Conservation (phyloP, 73 alveolate species). For the Stentor roeselii region DNA sequence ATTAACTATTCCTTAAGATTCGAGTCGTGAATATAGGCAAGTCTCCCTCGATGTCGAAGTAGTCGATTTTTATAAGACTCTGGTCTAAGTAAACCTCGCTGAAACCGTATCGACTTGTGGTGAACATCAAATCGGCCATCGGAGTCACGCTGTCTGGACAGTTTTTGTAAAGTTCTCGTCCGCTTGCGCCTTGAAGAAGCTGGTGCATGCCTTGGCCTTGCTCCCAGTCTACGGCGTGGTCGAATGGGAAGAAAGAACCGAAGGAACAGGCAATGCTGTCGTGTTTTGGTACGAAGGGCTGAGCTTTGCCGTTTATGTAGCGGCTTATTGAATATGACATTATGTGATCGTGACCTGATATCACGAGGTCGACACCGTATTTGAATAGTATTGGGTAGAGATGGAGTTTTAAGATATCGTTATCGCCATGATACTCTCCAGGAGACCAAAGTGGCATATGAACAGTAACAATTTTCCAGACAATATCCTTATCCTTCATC, state of each 20-base stretch:
- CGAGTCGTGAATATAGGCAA: neutral
- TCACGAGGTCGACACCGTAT: neutral
- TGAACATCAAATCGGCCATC: constrained; percentile 7
- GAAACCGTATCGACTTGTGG: neutral
- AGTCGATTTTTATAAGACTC: neutral
- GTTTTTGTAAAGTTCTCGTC: neutral
- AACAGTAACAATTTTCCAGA: neutral
- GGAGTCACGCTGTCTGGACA: constrained; percentile 15
- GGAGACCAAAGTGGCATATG: constrained; percentile 28
- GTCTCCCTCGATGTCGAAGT: neutral
- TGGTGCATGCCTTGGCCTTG: constrained; percentile 11
- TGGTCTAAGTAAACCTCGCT: neutral
- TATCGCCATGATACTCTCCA: constrained; percentile 24
- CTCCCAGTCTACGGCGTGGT: neutral
- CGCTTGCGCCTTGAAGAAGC: neutral
- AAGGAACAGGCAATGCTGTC: neutral
- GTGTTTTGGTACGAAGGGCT: neutral
- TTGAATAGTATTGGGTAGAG: constrained; percentile 18
- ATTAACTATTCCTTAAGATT: no score
- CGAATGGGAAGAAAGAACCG: neutral
- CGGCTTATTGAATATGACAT: constrained; percentile 2
- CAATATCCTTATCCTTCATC: neutral
- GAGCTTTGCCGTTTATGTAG: neutral
- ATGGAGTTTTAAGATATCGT: neutral
- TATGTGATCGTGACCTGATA: constrained; percentile 15